These are phyloP conservation scores for Spergularia azorica DNA, from an alignment of 179 eudicot genomes.

Conservation along the genomic window DNA sequence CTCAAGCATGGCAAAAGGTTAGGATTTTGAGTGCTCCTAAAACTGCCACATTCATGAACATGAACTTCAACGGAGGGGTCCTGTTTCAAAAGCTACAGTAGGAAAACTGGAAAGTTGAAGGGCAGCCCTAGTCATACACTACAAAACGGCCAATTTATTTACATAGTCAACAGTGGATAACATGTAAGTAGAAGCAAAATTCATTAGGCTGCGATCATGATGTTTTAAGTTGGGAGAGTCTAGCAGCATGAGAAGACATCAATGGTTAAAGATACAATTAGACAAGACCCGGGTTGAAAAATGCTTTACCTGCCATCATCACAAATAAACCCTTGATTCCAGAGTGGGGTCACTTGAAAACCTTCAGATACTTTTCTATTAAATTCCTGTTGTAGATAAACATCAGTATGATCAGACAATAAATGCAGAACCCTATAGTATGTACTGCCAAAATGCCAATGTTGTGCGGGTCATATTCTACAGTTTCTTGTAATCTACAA, in stretches of 20 bases:
- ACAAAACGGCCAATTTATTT: neutral
- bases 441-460: neutral
- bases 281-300: slow-evolving; percentile 3
- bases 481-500: neutral
- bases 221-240: neutral
- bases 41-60: neutral
- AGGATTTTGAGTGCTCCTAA: neutral
- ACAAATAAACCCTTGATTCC: slow-evolving; percentile 90
- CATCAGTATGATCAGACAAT: neutral
- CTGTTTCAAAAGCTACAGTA: neutral
- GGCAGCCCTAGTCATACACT: neutral
- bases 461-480: neutral
- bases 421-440: neutral
- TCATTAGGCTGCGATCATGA: neutral
- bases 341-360: slow-evolving; percentile 92
- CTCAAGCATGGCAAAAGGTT: neutral
- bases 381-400: slow-evolving; percentile 55
- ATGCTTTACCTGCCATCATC: slow-evolving; percentile 91
- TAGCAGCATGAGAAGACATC: neutral
- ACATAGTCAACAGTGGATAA: neutral
- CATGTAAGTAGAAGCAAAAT: neutral
- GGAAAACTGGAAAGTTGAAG: neutral
- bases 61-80: neutral
- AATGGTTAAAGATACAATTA: neutral
- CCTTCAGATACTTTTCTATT: slow-evolving; percentile 71